Evolutionary conservation across 2,329 filamentous ascomycete species (phyloP).

Genomic region (Alternaria incomplexa): DNA sequence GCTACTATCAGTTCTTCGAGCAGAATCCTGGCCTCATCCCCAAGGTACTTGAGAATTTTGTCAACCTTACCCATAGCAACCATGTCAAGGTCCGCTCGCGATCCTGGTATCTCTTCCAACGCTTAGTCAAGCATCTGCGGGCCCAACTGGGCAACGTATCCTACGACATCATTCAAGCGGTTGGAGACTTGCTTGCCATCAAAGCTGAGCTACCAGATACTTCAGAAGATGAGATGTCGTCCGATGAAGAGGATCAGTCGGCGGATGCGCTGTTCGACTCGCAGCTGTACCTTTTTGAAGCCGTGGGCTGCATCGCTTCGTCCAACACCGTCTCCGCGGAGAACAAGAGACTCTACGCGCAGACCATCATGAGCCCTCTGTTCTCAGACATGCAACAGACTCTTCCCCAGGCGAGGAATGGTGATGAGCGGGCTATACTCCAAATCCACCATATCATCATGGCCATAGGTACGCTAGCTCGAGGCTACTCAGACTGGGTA

Average conservation of each 20-base stretch:
- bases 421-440: conserved; percentile 80
- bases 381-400: conserved; percentile 88
- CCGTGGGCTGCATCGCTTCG: conserved; percentile 90
- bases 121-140: conserved; percentile 87
- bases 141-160: conserved; percentile 86
- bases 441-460: conserved; percentile 97
- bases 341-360: conserved; percentile 85
- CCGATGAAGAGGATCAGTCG: conserved; percentile 87
- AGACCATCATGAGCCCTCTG: conserved; percentile 86
- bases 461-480: conserved; percentile 89
- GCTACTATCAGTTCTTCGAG: conserved; percentile 93
- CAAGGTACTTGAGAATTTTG: conserved; percentile 87
- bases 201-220: conserved; percentile 85
- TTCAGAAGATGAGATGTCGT: conserved; percentile 87
- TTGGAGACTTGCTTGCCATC: conserved; percentile 86
- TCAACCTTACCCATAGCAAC: conserved; percentile 85
- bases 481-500: conserved; percentile 90
- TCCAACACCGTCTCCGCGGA: conserved; percentile 76
- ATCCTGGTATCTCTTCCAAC: conserved; percentile 96
- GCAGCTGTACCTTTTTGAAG: conserved; percentile 93
- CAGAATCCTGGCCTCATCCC: conserved; percentile 81
- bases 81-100: conserved; percentile 86
- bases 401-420: conserved; percentile 75
- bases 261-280: conserved; percentile 90
- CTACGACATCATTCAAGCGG: conserved; percentile 87